phyloP scores from a whole-genome alignment of 2,329 filamentous ascomycete species.

The Achaetomium macrosporum region DNA sequence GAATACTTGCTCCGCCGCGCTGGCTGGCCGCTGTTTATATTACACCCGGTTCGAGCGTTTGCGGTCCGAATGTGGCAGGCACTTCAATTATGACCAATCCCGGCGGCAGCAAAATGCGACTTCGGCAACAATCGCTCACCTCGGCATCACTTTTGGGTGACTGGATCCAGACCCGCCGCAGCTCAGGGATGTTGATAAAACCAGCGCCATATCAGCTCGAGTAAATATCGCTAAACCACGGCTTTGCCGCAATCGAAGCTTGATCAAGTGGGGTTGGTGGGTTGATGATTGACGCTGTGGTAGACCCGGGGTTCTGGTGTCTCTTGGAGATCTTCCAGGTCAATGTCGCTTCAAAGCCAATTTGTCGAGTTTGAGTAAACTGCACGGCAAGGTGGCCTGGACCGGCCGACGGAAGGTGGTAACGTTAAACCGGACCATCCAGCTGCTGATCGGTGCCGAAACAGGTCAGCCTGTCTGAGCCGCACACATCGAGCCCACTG shows the following conservation, averaged over 20 bases:
- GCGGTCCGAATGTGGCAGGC: neutral
- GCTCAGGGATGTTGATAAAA: neutral
- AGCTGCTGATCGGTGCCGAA: no score
- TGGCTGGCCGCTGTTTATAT: constrained; percentile 1
- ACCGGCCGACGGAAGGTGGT: no score
- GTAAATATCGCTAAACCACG: neutral
- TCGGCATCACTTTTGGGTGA: constrained; percentile 12
- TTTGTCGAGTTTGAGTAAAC: no score
- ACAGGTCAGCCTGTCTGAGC: no score
- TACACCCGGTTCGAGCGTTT: neutral
- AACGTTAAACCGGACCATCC: no score
- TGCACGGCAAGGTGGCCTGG: no score
- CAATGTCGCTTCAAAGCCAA: no score
- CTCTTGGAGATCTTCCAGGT: no score
- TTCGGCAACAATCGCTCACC: neutral
- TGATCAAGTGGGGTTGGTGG: neutral
- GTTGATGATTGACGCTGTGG: neutral
- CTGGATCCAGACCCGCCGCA: neutral
- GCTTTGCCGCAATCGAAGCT: neutral
- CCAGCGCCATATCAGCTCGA: neutral
- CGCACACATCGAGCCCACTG: no score
- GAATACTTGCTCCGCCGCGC: constrained; percentile 10
- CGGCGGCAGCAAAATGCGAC: constrained; percentile 5
- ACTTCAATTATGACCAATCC: constrained; percentile 8
- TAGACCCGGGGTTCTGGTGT: no score